Base-by-base conservation (phyloP, 2,329 filamentous ascomycete genomes). In the Aspergillus eucalypticola region DNA sequence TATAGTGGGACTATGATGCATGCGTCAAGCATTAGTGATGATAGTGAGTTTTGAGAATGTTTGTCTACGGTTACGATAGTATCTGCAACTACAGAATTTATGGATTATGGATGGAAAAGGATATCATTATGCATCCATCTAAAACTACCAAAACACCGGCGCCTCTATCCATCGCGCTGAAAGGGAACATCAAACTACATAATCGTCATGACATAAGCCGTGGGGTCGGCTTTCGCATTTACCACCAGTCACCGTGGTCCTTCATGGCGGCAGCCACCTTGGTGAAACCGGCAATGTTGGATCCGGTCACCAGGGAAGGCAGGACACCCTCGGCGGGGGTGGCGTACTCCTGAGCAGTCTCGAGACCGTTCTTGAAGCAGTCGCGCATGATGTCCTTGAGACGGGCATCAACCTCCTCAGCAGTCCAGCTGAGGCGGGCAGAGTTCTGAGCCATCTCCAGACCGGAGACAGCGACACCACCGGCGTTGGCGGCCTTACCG, bases 391-490 rank as follows among this genome's bases (percentile, higher is more conserved):
- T 98, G 70, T 79, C 83, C 85, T 96, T 92, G 73, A 99, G 88
- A 81, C 92, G 92, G 69, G 84, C 81, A 80, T 98, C 94, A 66
- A 98, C 95, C 83, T 96, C 90, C 83, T 96, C 90, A 50, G 83
- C 74, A 27, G 91, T 90, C 95, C 95, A 99, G 73, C 81, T 85
- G 67, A 97, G 83, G 62, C 94, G 89, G 78, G 89, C 81, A 67
- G 90, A 94, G 87, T 99, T 98, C 87, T 99, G 95, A 7, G 94
- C 93, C 95, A 99, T 99, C 86, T 99, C 95, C 48, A 99, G 87
- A 70, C 95, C 95, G 2, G 92, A 96, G 42, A 99, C 95, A 59
- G 95, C 95, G 60, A 98, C 95, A 84, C 95, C 95, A 78, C 95
- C 95, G 69, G 92, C 92, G 83, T 98, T 98, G 82, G 94, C 91